Percentiles rank a stretch among this genome's conserved stretches.
phyloP scores from a whole-genome alignment of 1,284 basidiomycete species.

The Puccinia polysora region DNA sequence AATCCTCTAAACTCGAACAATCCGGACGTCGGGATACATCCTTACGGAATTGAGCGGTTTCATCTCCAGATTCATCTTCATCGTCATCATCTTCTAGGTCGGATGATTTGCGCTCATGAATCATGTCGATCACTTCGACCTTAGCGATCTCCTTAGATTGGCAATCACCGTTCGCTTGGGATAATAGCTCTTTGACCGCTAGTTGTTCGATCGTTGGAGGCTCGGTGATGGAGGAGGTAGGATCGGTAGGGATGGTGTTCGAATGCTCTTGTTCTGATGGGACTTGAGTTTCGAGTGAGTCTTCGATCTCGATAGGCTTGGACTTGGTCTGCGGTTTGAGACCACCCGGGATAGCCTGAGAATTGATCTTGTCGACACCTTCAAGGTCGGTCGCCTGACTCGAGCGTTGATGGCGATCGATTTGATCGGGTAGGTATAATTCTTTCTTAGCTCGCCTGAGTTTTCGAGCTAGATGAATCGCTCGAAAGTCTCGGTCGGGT shows the following conservation, averaged over 20 bases:
- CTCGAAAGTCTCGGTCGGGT: neutral
- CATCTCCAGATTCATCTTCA: neutral
- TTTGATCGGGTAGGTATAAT: neutral
- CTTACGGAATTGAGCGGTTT: neutral
- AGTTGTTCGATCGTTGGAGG: conserved; percentile 1
- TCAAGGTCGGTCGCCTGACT: neutral
- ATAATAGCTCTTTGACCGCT: conserved; percentile 8
- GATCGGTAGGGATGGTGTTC: too few relatives aligned
- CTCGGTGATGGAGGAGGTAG: too few relatives aligned
- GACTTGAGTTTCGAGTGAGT: conserved; percentile 5
- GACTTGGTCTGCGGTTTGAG: neutral
- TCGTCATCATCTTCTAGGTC: neutral
- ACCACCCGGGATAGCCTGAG: neutral
- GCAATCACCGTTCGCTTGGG: neutral
- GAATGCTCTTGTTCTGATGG: too few relatives aligned
- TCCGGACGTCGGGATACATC: conserved; percentile 48
- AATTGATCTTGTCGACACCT: neutral
- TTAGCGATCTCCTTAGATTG: neutral
- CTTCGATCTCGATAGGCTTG: neutral
- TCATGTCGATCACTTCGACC: neutral
- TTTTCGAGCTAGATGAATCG: neutral
- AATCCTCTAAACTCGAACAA: conserved; percentile 71
- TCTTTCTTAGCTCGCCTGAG: neutral
- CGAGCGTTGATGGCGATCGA: neutral
- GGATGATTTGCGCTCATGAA: neutral